phyloP scores from a whole-genome alignment of 805 yeast genomes.

The Ogataea henricii region DNA sequence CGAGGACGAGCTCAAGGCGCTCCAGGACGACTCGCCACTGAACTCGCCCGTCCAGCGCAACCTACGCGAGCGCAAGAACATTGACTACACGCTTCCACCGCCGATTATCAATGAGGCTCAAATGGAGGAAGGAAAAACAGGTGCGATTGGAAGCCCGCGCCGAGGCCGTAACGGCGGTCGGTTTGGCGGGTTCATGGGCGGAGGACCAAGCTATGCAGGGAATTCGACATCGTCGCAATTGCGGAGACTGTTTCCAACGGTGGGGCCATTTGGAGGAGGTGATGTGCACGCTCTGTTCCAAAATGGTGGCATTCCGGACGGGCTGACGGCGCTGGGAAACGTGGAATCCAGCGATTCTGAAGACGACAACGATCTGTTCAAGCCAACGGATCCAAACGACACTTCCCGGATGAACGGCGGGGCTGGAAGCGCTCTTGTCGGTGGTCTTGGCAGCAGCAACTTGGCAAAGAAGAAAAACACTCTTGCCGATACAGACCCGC shows the following conservation, averaged over 20 bases:
- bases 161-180: constrained; percentile 29
- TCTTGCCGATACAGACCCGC: constrained; percentile 88
- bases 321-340: constrained; percentile 40
- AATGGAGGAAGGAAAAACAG: constrained; percentile 19
- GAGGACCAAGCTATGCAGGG: constrained; percentile 18
- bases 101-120: constrained; percentile 57
- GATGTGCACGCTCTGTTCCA: constrained; percentile 80
- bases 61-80: constrained; percentile 66
- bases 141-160: constrained; percentile 32
- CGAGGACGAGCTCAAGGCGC: constrained; percentile 65
- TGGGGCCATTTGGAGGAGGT: constrained; percentile 97
- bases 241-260: constrained; percentile 83
- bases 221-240: constrained; percentile 42
- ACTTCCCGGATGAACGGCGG: constrained; percentile 26
- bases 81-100: constrained; percentile 83
- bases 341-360: constrained; percentile 49
- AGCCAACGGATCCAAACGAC: constrained; percentile 37
- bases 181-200: constrained; percentile 19
- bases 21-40: constrained; percentile 59
- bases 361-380: constrained; percentile 45
- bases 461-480: constrained; percentile 51
- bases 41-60: constrained; percentile 50
- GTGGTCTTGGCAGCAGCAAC: too few relatives aligned
- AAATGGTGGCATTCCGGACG: constrained; percentile 58
- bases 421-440: too few relatives aligned